Evolutionary conservation across 768 basidiomycete species (phyloP).

Genomic region (Mycena alexandri): DNA sequence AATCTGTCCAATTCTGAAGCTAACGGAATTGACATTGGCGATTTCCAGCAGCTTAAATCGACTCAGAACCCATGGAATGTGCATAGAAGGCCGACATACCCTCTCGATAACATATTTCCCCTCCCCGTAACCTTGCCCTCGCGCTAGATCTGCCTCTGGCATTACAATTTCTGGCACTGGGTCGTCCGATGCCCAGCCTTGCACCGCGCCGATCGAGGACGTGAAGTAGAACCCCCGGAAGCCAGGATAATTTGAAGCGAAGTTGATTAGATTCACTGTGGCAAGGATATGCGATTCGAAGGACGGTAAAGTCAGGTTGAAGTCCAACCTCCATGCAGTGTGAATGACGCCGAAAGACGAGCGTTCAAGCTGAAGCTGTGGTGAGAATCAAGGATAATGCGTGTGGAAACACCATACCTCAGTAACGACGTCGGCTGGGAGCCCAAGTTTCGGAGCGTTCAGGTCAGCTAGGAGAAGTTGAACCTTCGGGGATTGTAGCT

Average conservation of each 20-base stretch:
- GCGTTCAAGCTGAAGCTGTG: too few relatives aligned
- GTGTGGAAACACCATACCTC: too few relatives aligned
- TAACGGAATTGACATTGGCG: not conserved
- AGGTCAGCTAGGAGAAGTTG: slow-evolving; percentile 43
- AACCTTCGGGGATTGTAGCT: slow-evolving; percentile 28
- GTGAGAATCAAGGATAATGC: too few relatives aligned
- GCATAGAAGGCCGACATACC: slow-evolving; percentile 10
- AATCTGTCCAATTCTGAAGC: slow-evolving; percentile 51
- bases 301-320: slow-evolving; percentile 53
- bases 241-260: slow-evolving; percentile 43
- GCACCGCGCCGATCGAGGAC: slow-evolving; percentile 34
- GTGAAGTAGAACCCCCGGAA: slow-evolving; percentile 31
- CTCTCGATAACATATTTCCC: slow-evolving; percentile 38
- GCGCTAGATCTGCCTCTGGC: slow-evolving; percentile 14
- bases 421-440: not conserved
- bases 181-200: slow-evolving; percentile 31
- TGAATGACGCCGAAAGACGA: slow-evolving; percentile 44
- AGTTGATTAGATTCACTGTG: slow-evolving; percentile 53
- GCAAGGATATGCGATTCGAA: slow-evolving; percentile 54
- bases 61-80: too few relatives aligned
- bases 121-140: slow-evolving; percentile 15
- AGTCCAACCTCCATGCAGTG: slow-evolving; percentile 61
- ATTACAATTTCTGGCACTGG: slow-evolving; percentile 38
- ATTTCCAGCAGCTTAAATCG: not conserved
- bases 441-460: slow-evolving; percentile 43